Base-by-base conservation (phyloP, 164 flowering plant species). In the Dillenia suffruticosa region DNA sequence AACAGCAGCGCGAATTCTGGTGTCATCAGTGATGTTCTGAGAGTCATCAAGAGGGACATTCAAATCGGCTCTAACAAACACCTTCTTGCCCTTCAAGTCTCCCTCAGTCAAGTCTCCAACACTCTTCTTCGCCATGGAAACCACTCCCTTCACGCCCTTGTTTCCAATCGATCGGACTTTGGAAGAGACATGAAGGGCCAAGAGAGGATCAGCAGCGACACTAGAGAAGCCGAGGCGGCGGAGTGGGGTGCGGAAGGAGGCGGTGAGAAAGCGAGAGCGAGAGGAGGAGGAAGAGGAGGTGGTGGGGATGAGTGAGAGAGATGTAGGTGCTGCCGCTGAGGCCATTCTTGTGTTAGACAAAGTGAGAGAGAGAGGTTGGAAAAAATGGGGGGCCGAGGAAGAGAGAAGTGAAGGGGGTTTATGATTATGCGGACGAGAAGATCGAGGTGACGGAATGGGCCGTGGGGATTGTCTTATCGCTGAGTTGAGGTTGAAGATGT, bases 71-170 rank as follows among this genome's bases (percentile, higher is more conserved):
- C 91, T 79, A 40, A 85, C 87, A 55, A 88, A 84, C 46, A 88
- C 95, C 74, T 63, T 84, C 80, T 88, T 88, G 66, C 95, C 95
- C 65, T 84, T 88, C 79, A 88, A 76, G 46, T 86, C 92, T 8
- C 77, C 79, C 1, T 61, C 76, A 0, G 76, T 71, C 69, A 89
- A 60, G 59, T 89, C 96, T 13, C 92, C 92, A 1, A 88, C 90
- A 51, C 95, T 88, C 80, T 74, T 86, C 85, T 88, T 88, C 46
- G 80, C 84, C 86, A 77, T 83, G 9, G 80, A 68, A 6, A 82
- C 79, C 12, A 81, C 83, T 12, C 74, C 80, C 24, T 74, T 75
- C 15, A 63, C 46, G 3, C 70, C 65, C 59, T 72, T 70, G 8
- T 70, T 13, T 8, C 49, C 64, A 13, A 64, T 44, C 10, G 64